phyloP scores from a whole-genome alignment of 2,329 filamentous ascomycete genomes.

The Stromatinia cepivora region DNA sequence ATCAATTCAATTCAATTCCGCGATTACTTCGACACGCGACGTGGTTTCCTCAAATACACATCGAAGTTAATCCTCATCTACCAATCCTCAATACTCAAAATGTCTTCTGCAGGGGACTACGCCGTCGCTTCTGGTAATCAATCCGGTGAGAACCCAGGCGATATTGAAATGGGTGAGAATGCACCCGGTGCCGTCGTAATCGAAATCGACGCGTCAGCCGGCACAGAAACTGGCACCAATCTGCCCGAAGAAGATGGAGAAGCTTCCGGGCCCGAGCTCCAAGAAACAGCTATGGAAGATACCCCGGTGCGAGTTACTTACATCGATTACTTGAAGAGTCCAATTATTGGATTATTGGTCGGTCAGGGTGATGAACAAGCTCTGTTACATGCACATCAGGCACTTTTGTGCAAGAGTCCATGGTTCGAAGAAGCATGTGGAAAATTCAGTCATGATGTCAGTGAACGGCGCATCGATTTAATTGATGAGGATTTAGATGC shows the following conservation, averaged over 20 bases:
- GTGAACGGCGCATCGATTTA: conserved; percentile 69
- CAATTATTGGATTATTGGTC: conserved; percentile 67
- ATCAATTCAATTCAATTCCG: background rate
- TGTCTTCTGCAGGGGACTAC: conserved; percentile 30
- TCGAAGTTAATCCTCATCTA: background rate
- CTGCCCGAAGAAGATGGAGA: background rate
- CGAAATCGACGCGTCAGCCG: conserved; percentile 32
- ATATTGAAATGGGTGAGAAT: conserved; percentile 36
- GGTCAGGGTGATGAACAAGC: conserved; percentile 60
- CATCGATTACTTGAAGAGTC: conserved; percentile 64
- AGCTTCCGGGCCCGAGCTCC: conserved; percentile 25
- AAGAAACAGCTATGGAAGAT: conserved; percentile 31
- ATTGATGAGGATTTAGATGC: conserved; percentile 68
- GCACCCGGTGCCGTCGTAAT: conserved; percentile 31
- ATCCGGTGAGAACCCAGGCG: conserved; percentile 27
- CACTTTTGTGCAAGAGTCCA: conserved; percentile 70
- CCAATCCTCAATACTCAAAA: background rate
- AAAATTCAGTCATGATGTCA: conserved; percentile 60
- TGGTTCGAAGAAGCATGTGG: conserved; percentile 67
- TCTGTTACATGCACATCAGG: conserved; percentile 76
- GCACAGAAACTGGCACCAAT: background rate
- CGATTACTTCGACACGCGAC: background rate
- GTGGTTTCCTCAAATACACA: background rate
- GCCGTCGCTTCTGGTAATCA: conserved; percentile 27
- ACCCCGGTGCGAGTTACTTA: conserved; percentile 43